These are phyloP conservation scores for Morella rubra DNA, from an alignment of 306 rosid species.

Conservation along the genomic window DNA sequence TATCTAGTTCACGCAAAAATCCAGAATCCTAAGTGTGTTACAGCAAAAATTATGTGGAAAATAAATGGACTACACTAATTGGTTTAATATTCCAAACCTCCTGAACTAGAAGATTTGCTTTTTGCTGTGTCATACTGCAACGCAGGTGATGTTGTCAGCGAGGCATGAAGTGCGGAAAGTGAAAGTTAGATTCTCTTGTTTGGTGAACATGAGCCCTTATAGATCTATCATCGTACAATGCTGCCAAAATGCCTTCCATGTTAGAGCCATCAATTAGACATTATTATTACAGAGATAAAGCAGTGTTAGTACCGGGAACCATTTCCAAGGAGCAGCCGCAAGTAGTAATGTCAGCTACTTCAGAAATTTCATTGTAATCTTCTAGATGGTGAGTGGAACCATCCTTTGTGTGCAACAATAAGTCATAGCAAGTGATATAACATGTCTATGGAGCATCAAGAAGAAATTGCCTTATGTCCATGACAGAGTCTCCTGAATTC, in stretches of 20 bases:
- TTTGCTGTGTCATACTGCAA: constrained; percentile 73
- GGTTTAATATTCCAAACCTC: constrained; percentile 51
- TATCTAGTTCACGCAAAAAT: constrained; percentile 44
- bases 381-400: constrained; percentile 79
- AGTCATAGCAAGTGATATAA: constrained; percentile 94
- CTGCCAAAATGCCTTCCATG: constrained; percentile 49
- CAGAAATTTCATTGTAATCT: constrained; percentile 93
- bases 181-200: constrained; percentile 88
- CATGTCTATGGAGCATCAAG: constrained; percentile 99
- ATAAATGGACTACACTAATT: neutral
- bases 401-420: constrained; percentile 80
- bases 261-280: constrained; percentile 34
- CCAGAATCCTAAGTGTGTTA: constrained; percentile 31
- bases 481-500: constrained; percentile 95
- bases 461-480: constrained; percentile 94
- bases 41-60: constrained; percentile 12
- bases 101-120: constrained; percentile 64
- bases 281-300: constrained; percentile 11
- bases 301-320: constrained; percentile 69
- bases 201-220: constrained; percentile 97
- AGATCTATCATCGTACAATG: constrained; percentile 97
- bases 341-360: constrained; percentile 92
- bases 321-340: constrained; percentile 98
- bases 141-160: constrained; percentile 93
- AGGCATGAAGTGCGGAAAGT: constrained; percentile 86